Evolutionary conservation across 1,284 basidiomycete species (phyloP).

Genomic region (Cutaneotrichosporon cyanovorans): DNA sequence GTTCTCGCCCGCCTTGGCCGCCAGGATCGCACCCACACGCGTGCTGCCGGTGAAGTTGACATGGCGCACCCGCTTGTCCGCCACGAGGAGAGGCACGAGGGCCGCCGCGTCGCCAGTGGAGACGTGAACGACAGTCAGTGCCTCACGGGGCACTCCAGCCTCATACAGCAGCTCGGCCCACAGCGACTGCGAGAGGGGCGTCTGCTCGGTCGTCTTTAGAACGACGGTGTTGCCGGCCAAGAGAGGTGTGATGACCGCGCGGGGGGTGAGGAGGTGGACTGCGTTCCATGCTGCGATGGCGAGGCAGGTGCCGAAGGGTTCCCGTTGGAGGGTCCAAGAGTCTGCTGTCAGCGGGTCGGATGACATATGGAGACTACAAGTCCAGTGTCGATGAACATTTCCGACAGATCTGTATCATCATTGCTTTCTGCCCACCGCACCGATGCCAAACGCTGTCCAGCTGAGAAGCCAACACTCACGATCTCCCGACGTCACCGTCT

Average conservation of each 20-base stretch:
- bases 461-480: constrained; percentile 9
- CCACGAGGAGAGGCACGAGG: constrained; percentile 52
- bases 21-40: constrained; percentile 41
- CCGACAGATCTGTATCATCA: too few species aligned
- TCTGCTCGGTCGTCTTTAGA: constrained; percentile 55
- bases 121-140: constrained; percentile 55
- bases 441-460: too few species aligned
- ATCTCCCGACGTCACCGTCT: background rate
- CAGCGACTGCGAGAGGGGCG: constrained; percentile 52
- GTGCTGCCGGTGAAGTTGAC: constrained; percentile 50
- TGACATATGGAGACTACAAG: too few species aligned
- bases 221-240: constrained; percentile 61
- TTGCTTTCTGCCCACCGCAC: background rate
- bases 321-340: constrained; percentile 8
- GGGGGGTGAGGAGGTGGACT: constrained; percentile 22
- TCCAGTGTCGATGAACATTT: too few species aligned
- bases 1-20: constrained; percentile 40
- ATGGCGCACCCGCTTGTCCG: constrained; percentile 49
- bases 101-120: constrained; percentile 49
- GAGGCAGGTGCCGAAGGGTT: constrained; percentile 25
- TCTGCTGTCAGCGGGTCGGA: constrained; percentile 4
- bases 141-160: constrained; percentile 57
- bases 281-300: constrained; percentile 26
- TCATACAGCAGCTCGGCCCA: constrained; percentile 47
- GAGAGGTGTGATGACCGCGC: constrained; percentile 53